Conservation (phyloP, 2,329 filamentous ascomycete genomes). For the Aspergillus sp. region DNA sequence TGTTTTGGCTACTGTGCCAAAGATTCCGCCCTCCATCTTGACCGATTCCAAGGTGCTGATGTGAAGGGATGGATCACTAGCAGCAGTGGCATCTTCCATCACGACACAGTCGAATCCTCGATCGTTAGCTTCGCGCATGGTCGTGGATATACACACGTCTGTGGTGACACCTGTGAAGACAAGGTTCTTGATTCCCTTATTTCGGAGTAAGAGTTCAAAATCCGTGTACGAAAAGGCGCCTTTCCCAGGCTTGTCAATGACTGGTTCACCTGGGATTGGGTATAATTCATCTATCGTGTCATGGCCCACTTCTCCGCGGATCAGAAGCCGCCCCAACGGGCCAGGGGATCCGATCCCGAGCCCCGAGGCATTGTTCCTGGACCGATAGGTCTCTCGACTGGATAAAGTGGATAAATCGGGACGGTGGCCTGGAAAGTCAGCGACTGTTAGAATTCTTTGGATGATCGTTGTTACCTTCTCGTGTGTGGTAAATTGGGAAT, state of each 20-base stretch:
- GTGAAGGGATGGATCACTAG: constrained; percentile 37
- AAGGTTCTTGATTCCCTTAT: constrained; percentile 47
- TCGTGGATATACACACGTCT: constrained; percentile 50
- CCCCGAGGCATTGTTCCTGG: constrained; percentile 45
- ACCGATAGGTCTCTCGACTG: constrained; percentile 48
- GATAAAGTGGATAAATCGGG: constrained; percentile 52
- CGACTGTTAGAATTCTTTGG: not conserved
- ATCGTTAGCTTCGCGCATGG: constrained; percentile 52
- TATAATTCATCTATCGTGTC: constrained; percentile 51
- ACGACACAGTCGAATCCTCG: constrained; percentile 49
- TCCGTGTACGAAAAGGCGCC: constrained; percentile 51
- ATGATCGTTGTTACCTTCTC: constrained; percentile 31
- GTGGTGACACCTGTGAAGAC: constrained; percentile 50
- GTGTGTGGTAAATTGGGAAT: constrained; percentile 41
- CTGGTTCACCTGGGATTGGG: constrained; percentile 41
- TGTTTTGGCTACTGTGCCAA: constrained; percentile 34
- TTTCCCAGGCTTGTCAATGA: constrained; percentile 51
- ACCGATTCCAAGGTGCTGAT: constrained; percentile 37
- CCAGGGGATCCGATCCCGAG: constrained; percentile 49
- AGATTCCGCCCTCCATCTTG: constrained; percentile 43
- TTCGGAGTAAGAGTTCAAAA: constrained; percentile 46
- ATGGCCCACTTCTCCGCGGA: constrained; percentile 53
- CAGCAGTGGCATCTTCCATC: constrained; percentile 44
- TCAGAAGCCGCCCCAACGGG: constrained; percentile 51
- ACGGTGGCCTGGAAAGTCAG: constrained; percentile 36